phyloP scores from a whole-genome alignment of 306 rosid genomes.

The Lagenaria siceraria region DNA sequence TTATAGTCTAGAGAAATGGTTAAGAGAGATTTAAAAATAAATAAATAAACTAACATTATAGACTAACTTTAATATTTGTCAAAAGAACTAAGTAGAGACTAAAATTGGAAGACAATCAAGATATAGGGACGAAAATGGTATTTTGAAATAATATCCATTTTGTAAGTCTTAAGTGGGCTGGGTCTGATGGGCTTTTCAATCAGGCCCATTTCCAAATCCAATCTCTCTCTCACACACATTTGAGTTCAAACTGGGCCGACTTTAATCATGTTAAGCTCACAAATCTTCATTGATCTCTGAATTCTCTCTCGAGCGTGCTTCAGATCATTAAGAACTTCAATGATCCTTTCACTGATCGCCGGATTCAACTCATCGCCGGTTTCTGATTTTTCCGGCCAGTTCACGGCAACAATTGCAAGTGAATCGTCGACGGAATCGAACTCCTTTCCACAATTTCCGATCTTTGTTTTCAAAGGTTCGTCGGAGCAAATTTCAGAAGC shows the following conservation, averaged over 20 bases:
- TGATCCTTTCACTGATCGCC: not conserved
- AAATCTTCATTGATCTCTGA: not conserved
- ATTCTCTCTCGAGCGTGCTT: not conserved
- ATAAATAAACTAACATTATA: no score
- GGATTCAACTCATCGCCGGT: not conserved
- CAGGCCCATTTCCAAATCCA: not conserved
- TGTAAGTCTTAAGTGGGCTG: not conserved
- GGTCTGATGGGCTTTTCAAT: not conserved
- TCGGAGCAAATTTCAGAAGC: not conserved
- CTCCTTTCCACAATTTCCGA: conserved; percentile 21
- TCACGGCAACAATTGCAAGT: not conserved
- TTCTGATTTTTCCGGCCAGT: not conserved
- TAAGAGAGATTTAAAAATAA: no score
- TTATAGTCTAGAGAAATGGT: no score
- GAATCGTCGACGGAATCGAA: not conserved
- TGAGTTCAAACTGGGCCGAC: not conserved
- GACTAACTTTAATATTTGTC: no score
- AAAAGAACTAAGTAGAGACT: no score
- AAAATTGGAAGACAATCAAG: no score
- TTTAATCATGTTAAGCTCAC: not conserved
- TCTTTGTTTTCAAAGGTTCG: conserved; percentile 23
- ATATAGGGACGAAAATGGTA: no score
- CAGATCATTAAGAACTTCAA: conserved; percentile 2
- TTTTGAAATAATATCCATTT: not conserved
- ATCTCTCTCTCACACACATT: not conserved